Conservation (phyloP, 208 protist species). For the Phytomonas sp. region DNA sequence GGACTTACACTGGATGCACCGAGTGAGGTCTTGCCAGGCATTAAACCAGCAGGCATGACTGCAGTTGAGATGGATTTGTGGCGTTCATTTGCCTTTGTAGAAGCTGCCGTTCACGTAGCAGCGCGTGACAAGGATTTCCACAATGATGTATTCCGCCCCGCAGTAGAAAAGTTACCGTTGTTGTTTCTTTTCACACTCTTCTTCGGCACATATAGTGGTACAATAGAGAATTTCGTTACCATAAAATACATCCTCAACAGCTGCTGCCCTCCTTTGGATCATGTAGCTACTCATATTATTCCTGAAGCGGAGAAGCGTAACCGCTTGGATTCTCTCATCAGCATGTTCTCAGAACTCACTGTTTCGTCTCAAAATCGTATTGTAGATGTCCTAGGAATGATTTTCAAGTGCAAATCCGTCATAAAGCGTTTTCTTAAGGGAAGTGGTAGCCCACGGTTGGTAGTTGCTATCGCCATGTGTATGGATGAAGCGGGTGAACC, state of each 20-base stretch:
- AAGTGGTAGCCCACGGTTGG: constrained; percentile 68
- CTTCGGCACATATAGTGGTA: constrained; percentile 51
- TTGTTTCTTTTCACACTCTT: constrained; percentile 69
- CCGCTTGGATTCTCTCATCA: constrained; percentile 56
- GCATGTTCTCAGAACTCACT: constrained; percentile 75
- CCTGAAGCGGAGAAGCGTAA: constrained; percentile 61
- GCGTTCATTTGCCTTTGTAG: constrained; percentile 68
- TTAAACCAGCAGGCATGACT: constrained; percentile 21
- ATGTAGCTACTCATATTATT: constrained; percentile 44
- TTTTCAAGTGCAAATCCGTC: constrained; percentile 56
- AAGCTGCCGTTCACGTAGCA: constrained; percentile 76
- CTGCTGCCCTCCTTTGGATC: constrained; percentile 51
- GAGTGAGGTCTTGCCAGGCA: constrained; percentile 38
- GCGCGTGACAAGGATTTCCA: constrained; percentile 76
- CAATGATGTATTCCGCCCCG: constrained; percentile 50
- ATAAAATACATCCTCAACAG: constrained; percentile 57
- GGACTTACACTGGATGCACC: constrained; percentile 40
- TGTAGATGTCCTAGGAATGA: constrained; percentile 53
- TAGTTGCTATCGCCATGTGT: constrained; percentile 84
- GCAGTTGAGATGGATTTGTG: constrained; percentile 56
- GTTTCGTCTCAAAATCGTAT: constrained; percentile 41
- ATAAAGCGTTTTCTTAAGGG: constrained; percentile 56
- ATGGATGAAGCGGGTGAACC: constrained; percentile 74
- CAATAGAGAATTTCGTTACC: constrained; percentile 71
- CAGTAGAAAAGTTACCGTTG: constrained; percentile 56